Evolutionary conservation across 1,284 basidiomycete species (phyloP), one percentile per base, ranked within the genome.

Genomic region (Stereum hirsutum): DNA sequence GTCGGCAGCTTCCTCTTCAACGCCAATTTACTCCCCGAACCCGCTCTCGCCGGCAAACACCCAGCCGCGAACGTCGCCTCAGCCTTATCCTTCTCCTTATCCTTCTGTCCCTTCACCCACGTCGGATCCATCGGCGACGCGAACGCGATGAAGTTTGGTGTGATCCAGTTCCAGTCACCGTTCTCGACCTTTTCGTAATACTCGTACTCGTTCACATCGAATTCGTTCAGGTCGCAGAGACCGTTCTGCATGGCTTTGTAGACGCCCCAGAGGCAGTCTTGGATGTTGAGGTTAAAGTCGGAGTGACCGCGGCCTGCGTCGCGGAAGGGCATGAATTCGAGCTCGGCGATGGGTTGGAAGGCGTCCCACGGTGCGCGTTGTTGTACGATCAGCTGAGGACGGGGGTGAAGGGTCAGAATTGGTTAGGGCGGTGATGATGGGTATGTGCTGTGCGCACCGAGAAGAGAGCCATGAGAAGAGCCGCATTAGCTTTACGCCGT

Each of bases 121-220:
- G 68, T 66, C 0, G 78, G 70, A 58, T 92, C 93, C 47, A 90
- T 78, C 0, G 95, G 96, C 0, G 89, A 94, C 1, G 96, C 96
- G 56, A 99, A 98, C 7, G 96, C 94, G 52, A 99, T 89, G 60
- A 94, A 95, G 49, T 82, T 76, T 33, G 91, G 88, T 2, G 87
- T 89, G 61, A 97, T 74, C 89, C 89, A 91, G 59, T 99, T 99
- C 83, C 95, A 94, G 61, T 99, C 96, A 5, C 96, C 96, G 57
- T 96, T 93, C 66, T 91, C 85, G 26, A 94, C 90, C 58, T 90
- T 92, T 62, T 96, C 95, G 58, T 93, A 97, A 59, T 75, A 84
- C 60, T 95, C 91, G 57, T 95, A 95, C 51, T 93, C 89, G 51
- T 89, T 85, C 38, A 88, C 79, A 52, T 74, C 81, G 63, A 99